Evolutionary conservation across 352 stramenopile species (phyloP), one percentile per base, ranked within the genome.

Genomic region (Phytophthora fragariae): DNA sequence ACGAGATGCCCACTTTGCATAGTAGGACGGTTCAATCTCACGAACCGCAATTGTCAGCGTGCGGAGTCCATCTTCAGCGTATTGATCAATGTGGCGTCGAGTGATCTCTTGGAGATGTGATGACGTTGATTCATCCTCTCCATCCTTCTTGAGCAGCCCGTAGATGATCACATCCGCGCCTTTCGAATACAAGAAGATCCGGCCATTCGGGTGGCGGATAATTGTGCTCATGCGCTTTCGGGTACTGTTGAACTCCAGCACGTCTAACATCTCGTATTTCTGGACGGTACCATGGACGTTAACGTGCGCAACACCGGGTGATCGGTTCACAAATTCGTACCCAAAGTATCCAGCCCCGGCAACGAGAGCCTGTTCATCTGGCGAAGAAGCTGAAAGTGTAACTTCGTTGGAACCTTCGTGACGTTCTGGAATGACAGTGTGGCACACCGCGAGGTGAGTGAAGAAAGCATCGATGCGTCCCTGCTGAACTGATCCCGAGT

Each of bases 341-440:
- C 91, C 91, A 55, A 96, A 93, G 63, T 83, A 92, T 0, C 65
- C 76, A 0, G 89, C 91, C 1, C 84, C 91, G 2, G 82, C 82
- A 3, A 98, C 92, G 0, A 98, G 76, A n/a, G 90, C 92, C 62
- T 97, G 89, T 29, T 97, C 92, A 66, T 98, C 92, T 3, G 91
- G 92, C 41, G 86, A 95, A 2, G 89, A 93, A 24, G 87, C 87
- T 0, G 87, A 94, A 17, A 92, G 65, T 3, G 77, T 92, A 31
- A 94, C 67, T 37, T 89, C 76, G 10, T 57, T 79, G 2, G 87
- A 94, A 55, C 83, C 84, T 58, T 93, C 63, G 85, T 91, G 70
- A 80, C 94, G 93, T 80, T 99, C 98, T 0, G 98, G 97, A 52
- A 99, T 98, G 57, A 99, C 97, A 5, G 97, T 99, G 82, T 99